Base-by-base conservation (phyloP, 495 filamentous ascomycete species). In the Penicillium lagena region DNA sequence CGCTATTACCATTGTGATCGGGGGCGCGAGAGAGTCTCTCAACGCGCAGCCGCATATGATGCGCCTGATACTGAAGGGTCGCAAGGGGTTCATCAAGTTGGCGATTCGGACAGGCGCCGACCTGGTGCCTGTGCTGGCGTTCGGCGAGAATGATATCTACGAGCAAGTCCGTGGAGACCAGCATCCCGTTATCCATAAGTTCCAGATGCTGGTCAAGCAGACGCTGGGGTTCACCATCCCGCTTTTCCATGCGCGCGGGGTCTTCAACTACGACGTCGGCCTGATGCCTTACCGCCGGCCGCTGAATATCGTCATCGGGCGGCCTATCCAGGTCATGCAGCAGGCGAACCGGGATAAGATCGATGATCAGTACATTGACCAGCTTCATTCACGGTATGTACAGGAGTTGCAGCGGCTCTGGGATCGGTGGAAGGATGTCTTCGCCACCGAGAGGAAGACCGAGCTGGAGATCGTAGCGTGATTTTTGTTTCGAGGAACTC, bases 251-350 rank as follows among this genome's bases (percentile, higher is more conserved):
- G 90, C 90, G 2, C 62, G 89, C 12, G 93, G 93, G 1, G 83
- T 97, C 8, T 96, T 97, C 64, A 98, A 98, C 57, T 97, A 98
- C 50, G 93, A 98, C 60, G 87, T 96, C 1, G 93, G 93, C 1
- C 58, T 97, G 42, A 86, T 97, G 87, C 93, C 93, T 7, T 97
- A 97, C 64, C 78, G 94, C 30, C 70, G 82, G 31, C 83, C 89
- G 12, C 52, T 98, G 34, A 91, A 97, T 56, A 77, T 95, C 30
- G 90, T 98, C 7, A 86, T 95, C 7, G 91, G 90, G 2, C 70
- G 75, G 45, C 87, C 90, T 2, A 86, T 96, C 43, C 71, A 75
- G 43, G 86, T 95, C 12, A 63, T 71, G 50, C 77, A 80, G 56
- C 67, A 79, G 43, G 58, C 70, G 27, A 54, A 67, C 42, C 62